A percentile compares a stretch with the other conserved stretches of the same genome.
Evolutionary conservation across 495 filamentous ascomycete genomes (phyloP).

Genomic region (Penicilliopsis zonata): DNA sequence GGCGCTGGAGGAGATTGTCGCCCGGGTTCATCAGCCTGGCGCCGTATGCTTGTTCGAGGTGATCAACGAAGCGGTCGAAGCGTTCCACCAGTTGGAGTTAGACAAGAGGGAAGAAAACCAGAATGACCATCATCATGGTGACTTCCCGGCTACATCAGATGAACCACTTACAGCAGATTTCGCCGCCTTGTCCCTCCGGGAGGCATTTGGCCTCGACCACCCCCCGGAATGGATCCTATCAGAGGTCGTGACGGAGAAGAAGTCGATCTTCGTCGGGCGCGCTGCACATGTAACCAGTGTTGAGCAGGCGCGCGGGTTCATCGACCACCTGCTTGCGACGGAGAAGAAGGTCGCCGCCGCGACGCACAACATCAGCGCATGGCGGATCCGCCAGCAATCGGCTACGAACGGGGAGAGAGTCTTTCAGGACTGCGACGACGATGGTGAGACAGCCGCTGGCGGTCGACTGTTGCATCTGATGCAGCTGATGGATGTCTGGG

Average conservation of each 20-base stretch:
- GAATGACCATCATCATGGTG: constrained; percentile 1
- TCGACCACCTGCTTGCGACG: constrained; percentile 60
- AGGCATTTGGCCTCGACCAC: constrained; percentile 23
- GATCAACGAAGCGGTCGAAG: constrained; percentile 44
- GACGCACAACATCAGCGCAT: constrained; percentile 82
- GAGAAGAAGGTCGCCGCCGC: constrained; percentile 76
- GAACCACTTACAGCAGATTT: constrained; percentile 10
- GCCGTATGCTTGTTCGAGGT: constrained; percentile 82
- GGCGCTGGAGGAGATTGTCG: constrained; percentile 52
- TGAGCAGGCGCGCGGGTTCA: constrained; percentile 51
- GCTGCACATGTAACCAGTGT: constrained; percentile 53
- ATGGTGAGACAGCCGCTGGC: constrained; percentile 92
- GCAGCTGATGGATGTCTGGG: constrained; percentile 90
- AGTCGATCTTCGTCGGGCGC: constrained; percentile 78
- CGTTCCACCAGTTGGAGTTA: constrained; percentile 35
- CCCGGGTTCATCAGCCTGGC: constrained; percentile 54
- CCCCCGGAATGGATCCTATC: constrained; percentile 60
- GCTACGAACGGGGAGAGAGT: constrained; percentile 29
- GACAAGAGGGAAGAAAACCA: constrained; percentile 11
- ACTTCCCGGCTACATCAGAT: constrained; percentile 1
- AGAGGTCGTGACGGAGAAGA: constrained; percentile 61
- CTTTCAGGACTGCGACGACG: constrained; percentile 88
- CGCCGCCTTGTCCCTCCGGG: constrained; percentile 17
- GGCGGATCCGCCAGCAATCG: constrained; percentile 41
- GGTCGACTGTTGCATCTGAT: constrained; percentile 74